A percentile compares a stretch with the other conserved stretches of the same genome.
Conservation (phyloP, 2,329 filamentous ascomycete genomes). For the Fusarium sp. region DNA sequence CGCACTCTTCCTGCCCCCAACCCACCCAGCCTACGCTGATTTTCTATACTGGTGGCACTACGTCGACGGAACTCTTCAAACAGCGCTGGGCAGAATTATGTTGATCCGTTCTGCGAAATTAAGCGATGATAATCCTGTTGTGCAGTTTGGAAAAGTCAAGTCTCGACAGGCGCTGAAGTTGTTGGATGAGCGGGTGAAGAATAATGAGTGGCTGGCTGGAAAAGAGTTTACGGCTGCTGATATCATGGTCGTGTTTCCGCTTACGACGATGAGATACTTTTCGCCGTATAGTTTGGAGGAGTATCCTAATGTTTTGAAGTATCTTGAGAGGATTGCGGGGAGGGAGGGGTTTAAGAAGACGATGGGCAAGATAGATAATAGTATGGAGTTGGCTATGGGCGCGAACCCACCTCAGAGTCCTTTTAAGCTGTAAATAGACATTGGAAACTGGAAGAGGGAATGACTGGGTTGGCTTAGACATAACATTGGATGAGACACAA, state of each 20-base stretch:
- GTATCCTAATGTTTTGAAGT: conserved; percentile 59
- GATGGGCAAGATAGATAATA: conserved; percentile 62
- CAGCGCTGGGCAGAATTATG: conserved; percentile 54
- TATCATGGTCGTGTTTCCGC: conserved; percentile 69
- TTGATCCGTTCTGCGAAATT: conserved; percentile 40
- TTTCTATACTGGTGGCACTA: conserved; percentile 76
- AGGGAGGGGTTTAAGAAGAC: conserved; percentile 61
- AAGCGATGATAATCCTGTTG: conserved; percentile 38
- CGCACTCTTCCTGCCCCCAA: conserved; percentile 58
- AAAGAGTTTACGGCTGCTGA: conserved; percentile 73
- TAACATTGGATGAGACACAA: no score
- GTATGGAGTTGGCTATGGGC: conserved; percentile 51
- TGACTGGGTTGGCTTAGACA: no score
- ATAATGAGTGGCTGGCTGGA: conserved; percentile 68
- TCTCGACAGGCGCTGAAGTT: conserved; percentile 58
- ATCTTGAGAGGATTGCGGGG: conserved; percentile 57
- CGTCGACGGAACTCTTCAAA: conserved; percentile 59
- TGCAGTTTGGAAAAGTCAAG: conserved; percentile 49
- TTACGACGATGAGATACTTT: conserved; percentile 72
- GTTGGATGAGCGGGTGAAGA: conserved; percentile 62
- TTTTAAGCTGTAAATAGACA: conserved; percentile 6
- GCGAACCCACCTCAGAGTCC: conserved; percentile 32
- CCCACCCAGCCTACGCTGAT: conserved; percentile 64
- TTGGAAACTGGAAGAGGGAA: no score
- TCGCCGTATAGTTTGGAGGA: conserved; percentile 54